These are phyloP conservation scores for Cercospora beticola DNA, from an alignment of 2,329 filamentous ascomycete species.

Conservation along the genomic window DNA sequence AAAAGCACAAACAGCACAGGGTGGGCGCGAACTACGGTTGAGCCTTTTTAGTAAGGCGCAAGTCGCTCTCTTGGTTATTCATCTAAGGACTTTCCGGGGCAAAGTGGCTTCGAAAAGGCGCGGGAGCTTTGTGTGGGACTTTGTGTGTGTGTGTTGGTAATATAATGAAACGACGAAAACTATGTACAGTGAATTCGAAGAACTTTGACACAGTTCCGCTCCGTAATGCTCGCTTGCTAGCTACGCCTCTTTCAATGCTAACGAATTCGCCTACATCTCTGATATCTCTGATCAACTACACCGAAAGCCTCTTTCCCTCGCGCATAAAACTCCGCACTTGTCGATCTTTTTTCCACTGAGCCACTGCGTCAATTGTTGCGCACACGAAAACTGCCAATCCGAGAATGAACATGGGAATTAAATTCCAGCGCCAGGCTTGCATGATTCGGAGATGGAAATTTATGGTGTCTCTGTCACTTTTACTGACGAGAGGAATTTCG, in stretches of 20 bases:
- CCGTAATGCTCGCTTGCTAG: not conserved
- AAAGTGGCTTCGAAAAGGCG: not conserved
- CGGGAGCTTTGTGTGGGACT: no score
- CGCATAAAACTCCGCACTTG: not conserved
- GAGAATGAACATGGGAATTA: constrained; percentile 33
- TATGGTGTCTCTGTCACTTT: constrained; percentile 25
- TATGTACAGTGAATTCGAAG: not conserved
- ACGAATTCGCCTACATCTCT: not conserved
- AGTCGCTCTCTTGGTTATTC: not conserved
- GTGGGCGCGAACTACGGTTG: not conserved
- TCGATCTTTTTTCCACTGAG: not conserved
- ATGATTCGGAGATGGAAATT: constrained; percentile 24
- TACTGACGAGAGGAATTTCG: constrained; percentile 21
- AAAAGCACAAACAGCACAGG: not conserved
- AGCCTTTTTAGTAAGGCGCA: not conserved
- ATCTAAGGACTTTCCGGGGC: not conserved
- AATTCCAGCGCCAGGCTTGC: constrained; percentile 35
- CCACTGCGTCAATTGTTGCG: not conserved
- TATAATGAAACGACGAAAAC: not conserved
- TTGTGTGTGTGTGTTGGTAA: not conserved
- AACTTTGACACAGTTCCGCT: not conserved
- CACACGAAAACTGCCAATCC: constrained; percentile 20
- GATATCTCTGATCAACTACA: not conserved
- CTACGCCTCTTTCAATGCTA: not conserved
- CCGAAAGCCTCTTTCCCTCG: not conserved